Conservation (phyloP, 768 basidiomycete genomes). For the Suillus luteus region DNA sequence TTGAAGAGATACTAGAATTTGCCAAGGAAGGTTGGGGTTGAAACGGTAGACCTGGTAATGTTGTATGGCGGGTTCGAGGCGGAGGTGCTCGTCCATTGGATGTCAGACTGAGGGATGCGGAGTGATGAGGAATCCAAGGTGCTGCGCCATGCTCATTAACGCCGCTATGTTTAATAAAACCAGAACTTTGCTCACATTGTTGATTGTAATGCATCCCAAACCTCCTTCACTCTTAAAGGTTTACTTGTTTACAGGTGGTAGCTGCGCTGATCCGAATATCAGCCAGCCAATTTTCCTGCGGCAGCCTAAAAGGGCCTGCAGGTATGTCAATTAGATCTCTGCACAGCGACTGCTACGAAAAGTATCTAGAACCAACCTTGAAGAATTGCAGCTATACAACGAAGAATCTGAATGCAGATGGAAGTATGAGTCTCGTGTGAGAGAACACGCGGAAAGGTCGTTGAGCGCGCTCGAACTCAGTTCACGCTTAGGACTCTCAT, state of each 20-base stretch:
- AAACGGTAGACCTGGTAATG: constrained; percentile 17
- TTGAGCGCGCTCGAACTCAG: constrained; percentile 2
- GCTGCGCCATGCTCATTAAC: constrained; percentile 17
- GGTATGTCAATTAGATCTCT: not conserved
- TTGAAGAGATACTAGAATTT: constrained; percentile 1
- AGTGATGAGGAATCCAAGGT: constrained; percentile 24
- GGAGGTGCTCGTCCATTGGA: constrained; percentile 12
- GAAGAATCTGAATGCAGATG: too few relatives aligned
- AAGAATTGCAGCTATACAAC: not conserved
- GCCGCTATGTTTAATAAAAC: not conserved
- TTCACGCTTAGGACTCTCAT: constrained; percentile 4
- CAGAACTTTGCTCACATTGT: constrained; percentile 23
- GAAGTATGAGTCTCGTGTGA: not conserved
- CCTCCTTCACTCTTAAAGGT: not conserved
- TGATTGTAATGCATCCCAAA: constrained; percentile 34
- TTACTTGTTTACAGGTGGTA: not conserved
- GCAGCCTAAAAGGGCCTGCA: too few relatives aligned
- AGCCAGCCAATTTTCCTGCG: not conserved
- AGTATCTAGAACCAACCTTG: not conserved
- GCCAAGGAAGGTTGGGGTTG: constrained; percentile 5
- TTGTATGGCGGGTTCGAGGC: constrained; percentile 26
- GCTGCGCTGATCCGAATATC: not conserved
- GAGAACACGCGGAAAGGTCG: constrained; percentile 9
- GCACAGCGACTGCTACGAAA: not conserved
- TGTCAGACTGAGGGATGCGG: constrained; percentile 22